Base-by-base conservation (phyloP, 345 rosid genomes). In the Populus simonii region DNA sequence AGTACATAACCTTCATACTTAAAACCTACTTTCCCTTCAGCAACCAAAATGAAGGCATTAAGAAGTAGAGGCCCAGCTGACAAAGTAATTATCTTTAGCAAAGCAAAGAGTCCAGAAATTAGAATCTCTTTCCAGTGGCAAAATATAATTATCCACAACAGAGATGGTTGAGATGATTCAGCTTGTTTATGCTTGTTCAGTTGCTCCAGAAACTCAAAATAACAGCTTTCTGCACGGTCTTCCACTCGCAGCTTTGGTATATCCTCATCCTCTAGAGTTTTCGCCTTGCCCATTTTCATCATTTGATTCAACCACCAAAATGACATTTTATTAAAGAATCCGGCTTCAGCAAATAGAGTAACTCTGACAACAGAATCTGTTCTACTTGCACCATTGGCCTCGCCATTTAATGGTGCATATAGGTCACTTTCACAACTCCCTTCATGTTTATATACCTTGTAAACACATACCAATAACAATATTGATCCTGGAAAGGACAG, bases 231-330 rank as follows among this genome's bases (percentile, higher is more conserved):
- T 33, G 98, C 95, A 59, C 83, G 84, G 68, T 94, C 98, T 27
- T 77, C 88, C 31, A 83, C 79, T 0, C 94, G 80, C 76, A 95
- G 77, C 65, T 82, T 74, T 2, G 97, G 97, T 23, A 95, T 87
- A 70, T 93, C 97, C 72, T 88, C 85, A 17, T 90, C 91, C 82
- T 83, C 93, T 27, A 94, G 87, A 68, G 91, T 88, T 74, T 89
- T 91, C 80, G 84, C 87, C 76, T 85, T 86, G 1, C 98, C 99
- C 77, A 41, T 85, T 85, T 80, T 92, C 90, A 95, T 88, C 83
- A 95, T 70, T 20, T 89, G 78, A 83, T 93, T 93, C 85, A 90
- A 65, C 99, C 99, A 95, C 94, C 97, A 95, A 82, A 95, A 95
- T 25, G 97, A 84, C 82, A 93, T 75, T 77, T 49, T 86, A 80